phyloP scores from a whole-genome alignment of 2,329 filamentous ascomycete species.

The Exophiala sp. region DNA sequence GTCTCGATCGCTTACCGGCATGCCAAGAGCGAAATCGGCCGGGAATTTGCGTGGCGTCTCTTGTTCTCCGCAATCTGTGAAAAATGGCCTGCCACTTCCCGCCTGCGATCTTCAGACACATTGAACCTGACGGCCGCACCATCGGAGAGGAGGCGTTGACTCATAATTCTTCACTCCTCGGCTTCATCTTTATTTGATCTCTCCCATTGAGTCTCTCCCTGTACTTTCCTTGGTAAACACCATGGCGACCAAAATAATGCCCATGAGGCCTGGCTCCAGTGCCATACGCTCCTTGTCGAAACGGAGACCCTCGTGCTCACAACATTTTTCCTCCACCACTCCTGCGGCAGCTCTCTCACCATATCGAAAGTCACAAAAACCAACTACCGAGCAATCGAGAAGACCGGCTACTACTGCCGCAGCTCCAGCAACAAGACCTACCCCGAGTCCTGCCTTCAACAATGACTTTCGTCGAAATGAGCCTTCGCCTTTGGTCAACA shows the following conservation, averaged over 20 bases:
- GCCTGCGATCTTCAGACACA: not conserved
- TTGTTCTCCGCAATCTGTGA: no score
- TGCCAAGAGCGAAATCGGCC: slow-evolving; percentile 24
- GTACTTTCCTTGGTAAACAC: slow-evolving; percentile 3
- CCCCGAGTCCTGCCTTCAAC: slow-evolving; percentile 61
- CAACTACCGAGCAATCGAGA: slow-evolving; percentile 35
- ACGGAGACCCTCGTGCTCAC: slow-evolving; percentile 39
- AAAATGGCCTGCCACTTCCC: slow-evolving; percentile 6
- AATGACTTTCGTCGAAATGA: slow-evolving; percentile 57
- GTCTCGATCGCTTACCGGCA: not conserved
- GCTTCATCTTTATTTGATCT: not conserved
- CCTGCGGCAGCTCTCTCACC: slow-evolving; percentile 44
- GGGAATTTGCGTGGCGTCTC: not conserved
- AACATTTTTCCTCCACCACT: slow-evolving; percentile 45
- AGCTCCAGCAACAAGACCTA: slow-evolving; percentile 53
- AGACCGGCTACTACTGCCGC: slow-evolving; percentile 48
- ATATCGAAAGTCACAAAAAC: slow-evolving; percentile 40
- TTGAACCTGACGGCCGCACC: not conserved
- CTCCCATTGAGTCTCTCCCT: slow-evolving; percentile 1
- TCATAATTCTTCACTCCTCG: slow-evolving; percentile 11
- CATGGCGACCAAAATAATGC: slow-evolving; percentile 43
- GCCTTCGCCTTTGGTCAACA: slow-evolving; percentile 64
- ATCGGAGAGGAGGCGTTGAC: slow-evolving; percentile 2
- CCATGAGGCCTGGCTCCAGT: slow-evolving; percentile 48
- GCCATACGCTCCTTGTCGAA: slow-evolving; percentile 47